Percentiles rank a stretch among this genome's conserved stretches.
Conservation (phyloP, 306 rosid species). For the Fragaria nilgerrensis region DNA sequence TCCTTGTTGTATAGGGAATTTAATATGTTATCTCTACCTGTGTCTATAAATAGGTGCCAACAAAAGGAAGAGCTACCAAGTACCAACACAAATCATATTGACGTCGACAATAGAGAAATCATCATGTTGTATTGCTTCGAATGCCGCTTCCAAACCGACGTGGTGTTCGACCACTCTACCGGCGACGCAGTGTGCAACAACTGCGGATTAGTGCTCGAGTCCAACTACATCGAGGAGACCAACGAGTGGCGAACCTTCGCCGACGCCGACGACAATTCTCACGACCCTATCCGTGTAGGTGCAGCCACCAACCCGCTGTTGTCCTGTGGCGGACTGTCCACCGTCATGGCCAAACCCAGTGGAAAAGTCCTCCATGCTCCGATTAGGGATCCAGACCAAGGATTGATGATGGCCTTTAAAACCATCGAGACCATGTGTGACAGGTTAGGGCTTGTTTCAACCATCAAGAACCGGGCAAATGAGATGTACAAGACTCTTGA, state of each 20-base stretch:
- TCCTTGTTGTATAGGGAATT: too few relatives aligned
- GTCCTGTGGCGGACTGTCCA: slow-evolving; percentile 76
- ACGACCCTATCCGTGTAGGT: slow-evolving; percentile 91
- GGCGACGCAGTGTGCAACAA: slow-evolving; percentile 86
- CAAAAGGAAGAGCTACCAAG: too few relatives aligned
- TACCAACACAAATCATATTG: too few relatives aligned
- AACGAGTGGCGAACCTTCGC: slow-evolving; percentile 93
- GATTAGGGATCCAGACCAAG: slow-evolving; percentile 64
- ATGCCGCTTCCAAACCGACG: slow-evolving; percentile 83
- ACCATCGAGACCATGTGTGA: slow-evolving; percentile 95
- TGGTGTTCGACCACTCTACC: slow-evolving; percentile 82
- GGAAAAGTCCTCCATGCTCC: slow-evolving; percentile 80
- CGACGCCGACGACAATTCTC: slow-evolving; percentile 47
- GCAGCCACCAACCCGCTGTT: slow-evolving; percentile 79
- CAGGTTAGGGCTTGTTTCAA: slow-evolving; percentile 93
- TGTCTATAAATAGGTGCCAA: too few relatives aligned
- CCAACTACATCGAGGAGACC: slow-evolving; percentile 87
- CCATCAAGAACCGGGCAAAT: slow-evolving; percentile 96
- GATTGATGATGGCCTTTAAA: slow-evolving; percentile 69
- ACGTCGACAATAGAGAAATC: neutral
- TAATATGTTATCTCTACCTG: too few relatives aligned
- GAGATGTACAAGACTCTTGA: slow-evolving; percentile 90
- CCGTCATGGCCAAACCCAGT: slow-evolving; percentile 79
- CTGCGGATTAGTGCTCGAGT: slow-evolving; percentile 86
- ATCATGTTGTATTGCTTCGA: slow-evolving; percentile 53